phyloP scores from a whole-genome alignment of 2,329 filamentous ascomycete genomes.

The Diaporthe destruens region DNA sequence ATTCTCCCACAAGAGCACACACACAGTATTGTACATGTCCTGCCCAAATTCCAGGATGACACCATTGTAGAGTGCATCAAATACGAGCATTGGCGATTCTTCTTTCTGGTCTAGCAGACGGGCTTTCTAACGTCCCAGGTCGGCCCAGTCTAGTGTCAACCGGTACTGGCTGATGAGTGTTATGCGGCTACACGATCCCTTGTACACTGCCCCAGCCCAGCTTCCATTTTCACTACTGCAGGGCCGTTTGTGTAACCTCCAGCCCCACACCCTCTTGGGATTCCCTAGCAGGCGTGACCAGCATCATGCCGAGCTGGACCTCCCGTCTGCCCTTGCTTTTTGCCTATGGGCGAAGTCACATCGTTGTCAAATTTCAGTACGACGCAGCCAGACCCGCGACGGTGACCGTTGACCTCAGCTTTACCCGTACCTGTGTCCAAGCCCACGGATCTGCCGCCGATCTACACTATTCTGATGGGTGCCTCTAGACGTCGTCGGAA shows the following conservation, averaged over 20 bases:
- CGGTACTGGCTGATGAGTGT: background rate
- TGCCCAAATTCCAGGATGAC: background rate
- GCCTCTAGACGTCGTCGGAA: too few relatives aligned
- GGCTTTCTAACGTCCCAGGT: background rate
- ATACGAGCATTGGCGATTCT: slow-evolving; percentile 21
- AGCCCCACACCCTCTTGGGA: background rate
- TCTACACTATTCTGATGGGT: too few relatives aligned
- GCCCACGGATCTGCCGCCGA: background rate
- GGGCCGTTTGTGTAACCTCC: slow-evolving; percentile 10
- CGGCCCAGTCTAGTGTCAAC: background rate
- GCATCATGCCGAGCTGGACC: slow-evolving; percentile 9
- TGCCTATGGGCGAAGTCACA: background rate
- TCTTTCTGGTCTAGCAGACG: background rate
- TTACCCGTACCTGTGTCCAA: background rate
- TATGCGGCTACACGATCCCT: slow-evolving; percentile 4
- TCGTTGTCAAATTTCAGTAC: slow-evolving; percentile 17
- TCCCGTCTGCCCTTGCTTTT: slow-evolving; percentile 1
- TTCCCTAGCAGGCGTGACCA: background rate
- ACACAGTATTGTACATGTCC: background rate
- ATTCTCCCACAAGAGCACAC: background rate
- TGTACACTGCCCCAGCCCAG: background rate
- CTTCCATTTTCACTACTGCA: slow-evolving; percentile 18
- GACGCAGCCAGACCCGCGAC: background rate
- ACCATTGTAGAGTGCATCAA: slow-evolving; percentile 1
- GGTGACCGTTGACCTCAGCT: background rate